Evolutionary conservation across 2,329 filamentous ascomycete species (phyloP).

Genomic region (Cladosporium sp.): DNA sequence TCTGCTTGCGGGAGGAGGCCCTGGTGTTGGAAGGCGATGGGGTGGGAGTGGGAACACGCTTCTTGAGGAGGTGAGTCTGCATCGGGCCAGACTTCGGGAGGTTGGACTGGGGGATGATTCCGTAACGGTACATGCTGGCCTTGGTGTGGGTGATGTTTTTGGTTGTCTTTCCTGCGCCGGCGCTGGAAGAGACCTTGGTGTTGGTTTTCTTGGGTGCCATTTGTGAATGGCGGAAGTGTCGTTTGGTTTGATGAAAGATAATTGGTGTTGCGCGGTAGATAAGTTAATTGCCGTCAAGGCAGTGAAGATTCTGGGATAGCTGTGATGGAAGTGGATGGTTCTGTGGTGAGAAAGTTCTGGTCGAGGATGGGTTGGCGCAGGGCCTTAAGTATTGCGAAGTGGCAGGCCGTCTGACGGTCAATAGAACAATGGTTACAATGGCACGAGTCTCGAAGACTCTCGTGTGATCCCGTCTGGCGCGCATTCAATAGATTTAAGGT

Average conservation of each 20-base stretch:
- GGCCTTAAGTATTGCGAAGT: not conserved
- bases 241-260: not conserved
- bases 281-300: not conserved
- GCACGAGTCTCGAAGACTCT: not conserved
- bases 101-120: not conserved
- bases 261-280: not conserved
- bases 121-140: not conserved
- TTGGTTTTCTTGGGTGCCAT: not conserved
- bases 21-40: not conserved
- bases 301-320: constrained; percentile 4
- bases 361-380: not conserved
- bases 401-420: not conserved
- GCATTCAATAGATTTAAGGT: constrained; percentile 4
- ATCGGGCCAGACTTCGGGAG: not conserved
- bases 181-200: not conserved
- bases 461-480: not conserved
- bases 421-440: constrained; percentile 10
- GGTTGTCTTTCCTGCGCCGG: not conserved
- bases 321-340: constrained; percentile 1
- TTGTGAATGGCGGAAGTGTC: not conserved
- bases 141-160: not conserved
- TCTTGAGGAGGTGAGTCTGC: constrained; percentile 1
- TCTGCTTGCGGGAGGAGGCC: not conserved
- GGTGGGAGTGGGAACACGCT: not conserved
- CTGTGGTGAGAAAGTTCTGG: not conserved